Evolutionary conservation across 2,329 filamentous ascomycete genomes (phyloP).

Genomic region (Monosporascus sp.): DNA sequence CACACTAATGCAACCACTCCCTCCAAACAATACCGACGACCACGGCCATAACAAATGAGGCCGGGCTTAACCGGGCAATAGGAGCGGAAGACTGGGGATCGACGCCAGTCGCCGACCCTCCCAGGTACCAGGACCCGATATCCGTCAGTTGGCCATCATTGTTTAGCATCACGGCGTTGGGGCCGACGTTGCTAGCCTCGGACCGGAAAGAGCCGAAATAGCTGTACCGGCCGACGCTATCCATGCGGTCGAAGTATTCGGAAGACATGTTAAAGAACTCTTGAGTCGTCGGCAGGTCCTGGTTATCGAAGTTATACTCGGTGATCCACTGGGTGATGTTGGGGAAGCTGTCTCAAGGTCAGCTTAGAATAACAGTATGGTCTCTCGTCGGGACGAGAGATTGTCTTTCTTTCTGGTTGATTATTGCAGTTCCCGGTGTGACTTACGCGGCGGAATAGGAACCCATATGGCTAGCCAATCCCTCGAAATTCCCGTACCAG

Average conservation of each 20-base stretch:
- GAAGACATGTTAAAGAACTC: conserved; percentile 62
- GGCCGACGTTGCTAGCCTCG: conserved; percentile 65
- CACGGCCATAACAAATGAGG: not conserved
- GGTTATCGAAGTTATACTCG: conserved; percentile 63
- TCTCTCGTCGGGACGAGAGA: not conserved
- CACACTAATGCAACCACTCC: not conserved
- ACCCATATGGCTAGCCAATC: conserved; percentile 62
- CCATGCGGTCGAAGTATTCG: conserved; percentile 61
- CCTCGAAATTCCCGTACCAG: conserved; percentile 66
- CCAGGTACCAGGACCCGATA: conserved; percentile 74
- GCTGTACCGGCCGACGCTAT: conserved; percentile 62
- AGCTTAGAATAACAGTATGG: conserved; percentile 1
- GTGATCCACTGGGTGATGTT: conserved; percentile 68
- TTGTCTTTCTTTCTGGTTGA: not conserved
- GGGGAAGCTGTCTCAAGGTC: conserved; percentile 43
- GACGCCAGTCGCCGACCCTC: conserved; percentile 43
- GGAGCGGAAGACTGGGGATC: conserved; percentile 23
- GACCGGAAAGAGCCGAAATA: conserved; percentile 73
- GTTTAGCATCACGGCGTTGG: conserved; percentile 67
- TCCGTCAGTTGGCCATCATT: conserved; percentile 64
- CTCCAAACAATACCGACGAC: not conserved
- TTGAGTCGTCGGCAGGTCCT: conserved; percentile 53
- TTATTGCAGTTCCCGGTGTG: not conserved
- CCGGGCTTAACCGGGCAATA: not conserved
- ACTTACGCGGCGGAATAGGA: conserved; percentile 45